These are phyloP conservation scores for Dryadomyces sulphureus DNA, from an alignment of 2,329 filamentous ascomycete species.

Conservation along the genomic window DNA sequence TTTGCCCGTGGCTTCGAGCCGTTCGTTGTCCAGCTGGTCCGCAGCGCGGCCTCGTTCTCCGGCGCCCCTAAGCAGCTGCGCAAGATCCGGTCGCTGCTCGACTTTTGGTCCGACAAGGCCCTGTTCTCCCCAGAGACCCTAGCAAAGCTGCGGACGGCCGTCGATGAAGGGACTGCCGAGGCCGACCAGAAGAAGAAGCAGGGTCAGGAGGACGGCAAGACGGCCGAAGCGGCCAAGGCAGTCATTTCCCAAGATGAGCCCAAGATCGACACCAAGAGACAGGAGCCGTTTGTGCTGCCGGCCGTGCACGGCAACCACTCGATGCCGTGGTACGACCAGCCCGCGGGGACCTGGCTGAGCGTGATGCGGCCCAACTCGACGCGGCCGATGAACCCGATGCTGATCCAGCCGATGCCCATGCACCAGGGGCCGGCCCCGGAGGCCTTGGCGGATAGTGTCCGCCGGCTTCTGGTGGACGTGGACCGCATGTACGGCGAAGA, in stretches of 20 bases:
- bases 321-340: slow-evolving; percentile 67
- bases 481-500: slow-evolving; percentile 40
- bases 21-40: slow-evolving; percentile 46
- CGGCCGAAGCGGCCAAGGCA: slow-evolving; percentile 15
- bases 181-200: not conserved
- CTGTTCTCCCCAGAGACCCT: slow-evolving; percentile 43
- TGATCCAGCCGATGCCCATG: slow-evolving; percentile 59
- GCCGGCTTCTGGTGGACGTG: slow-evolving; percentile 53
- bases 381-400: slow-evolving; percentile 54
- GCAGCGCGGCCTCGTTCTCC: slow-evolving; percentile 39
- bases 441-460: slow-evolving; percentile 51
- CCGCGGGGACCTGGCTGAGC: slow-evolving; percentile 67
- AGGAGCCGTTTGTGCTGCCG: slow-evolving; percentile 54
- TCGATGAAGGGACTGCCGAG: slow-evolving; percentile 20
- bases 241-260: not conserved
- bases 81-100: slow-evolving; percentile 50
- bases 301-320: slow-evolving; percentile 60
- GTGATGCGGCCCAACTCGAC: slow-evolving; percentile 65
- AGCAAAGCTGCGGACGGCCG: slow-evolving; percentile 42
- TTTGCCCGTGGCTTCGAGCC: slow-evolving; percentile 43
- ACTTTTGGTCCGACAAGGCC: slow-evolving; percentile 52
- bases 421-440: slow-evolving; percentile 52
- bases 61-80: slow-evolving; percentile 49
- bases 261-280: too few relatives aligned
- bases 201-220: not conserved